Conservation (phyloP, 306 rosid genomes). For the Castanospermum australe region DNA sequence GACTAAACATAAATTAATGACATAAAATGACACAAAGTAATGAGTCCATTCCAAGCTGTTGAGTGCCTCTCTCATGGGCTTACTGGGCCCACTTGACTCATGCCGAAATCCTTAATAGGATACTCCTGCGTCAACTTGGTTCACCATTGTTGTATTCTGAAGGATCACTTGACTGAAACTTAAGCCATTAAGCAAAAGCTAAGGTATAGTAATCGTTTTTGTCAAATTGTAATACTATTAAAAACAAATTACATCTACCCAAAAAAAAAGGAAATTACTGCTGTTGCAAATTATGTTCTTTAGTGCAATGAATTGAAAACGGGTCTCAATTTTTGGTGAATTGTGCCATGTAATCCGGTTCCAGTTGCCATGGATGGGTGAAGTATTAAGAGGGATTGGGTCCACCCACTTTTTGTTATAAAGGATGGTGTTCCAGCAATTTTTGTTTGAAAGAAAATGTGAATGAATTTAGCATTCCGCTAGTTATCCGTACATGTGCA, state of each 20-base stretch:
- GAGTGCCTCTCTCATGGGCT: too few species aligned
- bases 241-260: background rate
- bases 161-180: background rate
- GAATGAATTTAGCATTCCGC: background rate
- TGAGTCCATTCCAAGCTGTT: too few species aligned
- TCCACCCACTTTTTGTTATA: background rate
- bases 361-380: background rate
- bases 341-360: background rate
- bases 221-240: background rate
- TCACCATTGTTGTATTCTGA: background rate
- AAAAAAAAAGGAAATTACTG: too few species aligned
- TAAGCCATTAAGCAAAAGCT: too few species aligned
- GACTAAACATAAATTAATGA: too few species aligned
- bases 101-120: too few species aligned
- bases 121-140: background rate
- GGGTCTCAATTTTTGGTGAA: background rate
- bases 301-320: background rate
- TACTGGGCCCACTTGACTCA: too few species aligned
- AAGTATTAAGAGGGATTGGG: background rate
- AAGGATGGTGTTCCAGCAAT: background rate
- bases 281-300: too few species aligned
- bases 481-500: background rate
- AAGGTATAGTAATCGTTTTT: background rate
- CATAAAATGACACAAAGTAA: too few species aligned
- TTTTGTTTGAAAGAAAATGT: background rate